These are phyloP conservation scores for Candida sanyaensis DNA, from an alignment of 1,139 yeast species.

Conservation along the genomic window DNA sequence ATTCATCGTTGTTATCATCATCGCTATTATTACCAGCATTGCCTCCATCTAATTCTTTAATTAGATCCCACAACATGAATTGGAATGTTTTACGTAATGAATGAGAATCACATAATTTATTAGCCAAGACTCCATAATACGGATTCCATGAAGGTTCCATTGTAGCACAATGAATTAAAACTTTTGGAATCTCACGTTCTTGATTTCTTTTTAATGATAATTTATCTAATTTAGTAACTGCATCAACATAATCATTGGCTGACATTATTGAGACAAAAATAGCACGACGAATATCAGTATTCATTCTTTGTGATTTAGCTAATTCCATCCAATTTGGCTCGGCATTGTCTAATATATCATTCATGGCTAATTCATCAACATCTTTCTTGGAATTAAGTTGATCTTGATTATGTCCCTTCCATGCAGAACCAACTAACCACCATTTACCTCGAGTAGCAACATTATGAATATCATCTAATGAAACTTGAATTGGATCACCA, in stretches of 20 bases:
- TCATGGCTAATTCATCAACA: constrained; percentile 37
- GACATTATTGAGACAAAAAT: constrained; percentile 94
- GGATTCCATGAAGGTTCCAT: constrained; percentile 89
- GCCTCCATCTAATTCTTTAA: constrained; percentile 66
- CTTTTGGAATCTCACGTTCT: constrained; percentile 83
- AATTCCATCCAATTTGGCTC: constrained; percentile 89
- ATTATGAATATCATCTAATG: constrained; percentile 77
- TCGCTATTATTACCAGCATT: constrained; percentile 36
- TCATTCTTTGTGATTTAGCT: constrained; percentile 88
- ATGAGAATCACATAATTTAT: constrained; percentile 70
- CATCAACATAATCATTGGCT: constrained; percentile 89
- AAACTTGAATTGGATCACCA: constrained; percentile 81
- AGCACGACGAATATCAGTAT: constrained; percentile 92
- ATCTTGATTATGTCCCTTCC: constrained; percentile 63
- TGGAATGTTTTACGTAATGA: constrained; percentile 81
- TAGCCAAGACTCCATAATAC: constrained; percentile 80
- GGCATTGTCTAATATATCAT: constrained; percentile 62
- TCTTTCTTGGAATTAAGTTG: constrained; percentile 18
- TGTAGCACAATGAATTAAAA: constrained; percentile 81
- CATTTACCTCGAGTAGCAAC: constrained; percentile 86
- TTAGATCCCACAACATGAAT: constrained; percentile 84
- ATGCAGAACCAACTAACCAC: constrained; percentile 99
- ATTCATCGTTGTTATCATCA: constrained; percentile 34
- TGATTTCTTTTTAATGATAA: constrained; percentile 79
- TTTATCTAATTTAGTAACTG: constrained; percentile 78